Evolutionary conservation across 2,329 filamentous ascomycete species (phyloP), one percentile per base, ranked within the genome.

Genomic region (Fusarium begoniae): DNA sequence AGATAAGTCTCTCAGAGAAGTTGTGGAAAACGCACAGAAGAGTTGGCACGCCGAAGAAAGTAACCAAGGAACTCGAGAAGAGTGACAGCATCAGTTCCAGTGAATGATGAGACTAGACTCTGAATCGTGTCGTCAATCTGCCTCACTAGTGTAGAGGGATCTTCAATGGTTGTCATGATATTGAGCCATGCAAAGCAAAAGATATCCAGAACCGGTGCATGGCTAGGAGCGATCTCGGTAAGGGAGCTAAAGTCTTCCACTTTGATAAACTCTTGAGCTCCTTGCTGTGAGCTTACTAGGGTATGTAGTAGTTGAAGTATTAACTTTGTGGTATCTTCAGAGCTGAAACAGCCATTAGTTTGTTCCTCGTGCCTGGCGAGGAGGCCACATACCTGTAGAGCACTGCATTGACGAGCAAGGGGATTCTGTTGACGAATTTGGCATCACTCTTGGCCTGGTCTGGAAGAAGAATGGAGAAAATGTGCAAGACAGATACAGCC

Each of bases 401-500:
- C 32, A 91, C 80, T 38, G 88, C 86, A 38, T 83, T 82, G 8
- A 90, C 83, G 5, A 93, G 81, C 35, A 85, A 82, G 4, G 86
- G 87, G 76, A 90, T 88, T 58, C 90, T 84, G 32, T 80, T 84
- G 8, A 87, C 81, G 37, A 92, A 84, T 73, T 84, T 87, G 20
- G 81, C 72, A 24, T 87, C 81, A 24, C 82, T 81, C 47, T 82
- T 83, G 10, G 83, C 83, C 7, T 84, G 81, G 8, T 85, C 84
- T 1, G 90, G 87, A 8, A 93, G 81, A 17, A 93, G 80, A 13
- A 86, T 82, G 2, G 87, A 82, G 77, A 93, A 93, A 0, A 88
- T 90, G 77, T 92, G 88, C 11, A 93, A 79, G 18, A 93, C 87
- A 37, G 88, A 87, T 8, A 92, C 88, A 8, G 88, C 90, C 20